phyloP scores from a whole-genome alignment of 805 yeast species.

The Starmerella sp. region DNA sequence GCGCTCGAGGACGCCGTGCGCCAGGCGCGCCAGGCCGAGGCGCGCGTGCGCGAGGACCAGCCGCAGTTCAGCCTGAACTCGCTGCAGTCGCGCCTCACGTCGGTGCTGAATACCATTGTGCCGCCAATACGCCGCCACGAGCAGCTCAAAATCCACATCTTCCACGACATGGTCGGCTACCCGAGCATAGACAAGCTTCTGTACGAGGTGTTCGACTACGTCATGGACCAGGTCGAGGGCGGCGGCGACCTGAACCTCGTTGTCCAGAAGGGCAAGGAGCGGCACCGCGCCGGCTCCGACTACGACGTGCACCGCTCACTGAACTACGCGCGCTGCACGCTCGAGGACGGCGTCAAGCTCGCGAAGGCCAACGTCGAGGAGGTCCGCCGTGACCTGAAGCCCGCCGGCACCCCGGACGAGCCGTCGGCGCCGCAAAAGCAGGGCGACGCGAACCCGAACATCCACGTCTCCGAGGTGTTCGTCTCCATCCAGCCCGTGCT shows the following conservation, averaged over 20 bases:
- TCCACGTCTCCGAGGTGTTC: constrained; percentile 47
- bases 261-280: constrained; percentile 37
- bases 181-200: constrained; percentile 40
- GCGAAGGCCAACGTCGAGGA: constrained; percentile 78
- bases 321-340: constrained; percentile 63
- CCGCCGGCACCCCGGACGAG: constrained; percentile 15
- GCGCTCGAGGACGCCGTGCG: constrained; percentile 28
- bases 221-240: constrained; percentile 62
- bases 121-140: constrained; percentile 37
- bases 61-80: constrained; percentile 20
- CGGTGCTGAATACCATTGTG: constrained; percentile 34
- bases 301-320: constrained; percentile 37
- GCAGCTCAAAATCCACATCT: constrained; percentile 34
- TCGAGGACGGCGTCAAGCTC: constrained; percentile 76
- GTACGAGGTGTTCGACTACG: constrained; percentile 41
- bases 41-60: constrained; percentile 30
- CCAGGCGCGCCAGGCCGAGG: constrained; percentile 31
- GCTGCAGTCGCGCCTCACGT: constrained; percentile 29
- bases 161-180: constrained; percentile 38
- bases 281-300: constrained; percentile 30
- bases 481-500: constrained; percentile 55
- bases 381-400: constrained; percentile 32
- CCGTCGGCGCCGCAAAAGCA: constrained; percentile 8
- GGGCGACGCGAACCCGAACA: constrained; percentile 14
- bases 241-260: constrained; percentile 46